Evolutionary conservation across 176 grass and related monocot species (phyloP), one percentile per base, ranked within the genome.

Genomic region (Musa schizocarpa): DNA sequence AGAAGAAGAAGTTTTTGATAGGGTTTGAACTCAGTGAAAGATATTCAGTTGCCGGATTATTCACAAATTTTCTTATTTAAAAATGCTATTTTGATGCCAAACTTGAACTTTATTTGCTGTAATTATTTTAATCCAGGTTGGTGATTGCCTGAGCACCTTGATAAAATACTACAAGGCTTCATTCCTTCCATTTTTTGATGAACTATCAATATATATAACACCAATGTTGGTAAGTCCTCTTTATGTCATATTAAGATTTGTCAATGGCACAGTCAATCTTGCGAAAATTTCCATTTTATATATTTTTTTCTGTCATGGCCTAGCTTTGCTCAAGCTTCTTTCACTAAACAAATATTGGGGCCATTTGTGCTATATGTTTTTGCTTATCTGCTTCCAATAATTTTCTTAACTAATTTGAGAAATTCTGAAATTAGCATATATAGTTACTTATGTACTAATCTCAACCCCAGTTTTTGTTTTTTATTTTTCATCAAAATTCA

Each of bases 1-100:
- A 79, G 96, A 99, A 72, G 96, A 99, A 72, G 96, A 99, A 87
- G 88, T 99, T 59, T 99, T 99, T 82, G 91, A 99, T 76, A 88
- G 92, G 91, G 96, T 92, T 71, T 9, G 9, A 51, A n/a, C 9
- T 70, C 0, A 48, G 3, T 2, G 20, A n/a, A 70, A 7, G 8
- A 70, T 49, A 49, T 22, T 9, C 2, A 8, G 43, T 48, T 69
- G 14, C 34, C 6, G 34, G 34, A 43, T 43, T 43, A 43, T 43
- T 68, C 51, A 76, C 53, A 72, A 11, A 20, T 82, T 57, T 13
- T 53, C 25, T 17, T 29, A 9, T 57, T 6, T 6, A 53, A 1
- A 8, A 24, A 4, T 11, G 16, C 1, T 17, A 56, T 27, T 17
- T 24, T 26, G 22, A 34, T 22, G 13, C 9, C 23, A 16, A 50